phyloP scores from a whole-genome alignment of 306 rosid genomes.

The Comarum palustre region DNA sequence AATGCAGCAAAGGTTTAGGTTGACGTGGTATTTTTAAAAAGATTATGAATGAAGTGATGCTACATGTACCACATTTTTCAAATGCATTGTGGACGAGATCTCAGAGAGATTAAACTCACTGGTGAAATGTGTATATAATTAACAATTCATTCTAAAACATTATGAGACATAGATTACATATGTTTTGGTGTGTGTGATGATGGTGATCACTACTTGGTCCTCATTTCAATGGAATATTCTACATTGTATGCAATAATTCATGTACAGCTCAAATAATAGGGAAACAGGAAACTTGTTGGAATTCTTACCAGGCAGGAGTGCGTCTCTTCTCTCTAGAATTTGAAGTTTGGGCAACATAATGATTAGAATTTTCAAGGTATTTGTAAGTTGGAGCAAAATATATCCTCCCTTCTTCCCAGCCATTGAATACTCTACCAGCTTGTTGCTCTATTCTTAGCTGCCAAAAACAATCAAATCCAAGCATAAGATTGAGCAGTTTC shows the following conservation, averaged over 20 bases:
- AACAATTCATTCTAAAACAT: neutral
- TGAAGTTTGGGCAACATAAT: constrained; percentile 58
- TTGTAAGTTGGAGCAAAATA: constrained; percentile 89
- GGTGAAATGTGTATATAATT: neutral
- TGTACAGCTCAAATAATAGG: neutral
- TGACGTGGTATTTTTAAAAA: too few relatives aligned
- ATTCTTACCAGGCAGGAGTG: constrained; percentile 88
- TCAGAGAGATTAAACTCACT: neutral
- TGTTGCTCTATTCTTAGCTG: constrained; percentile 74
- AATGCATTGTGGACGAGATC: neutral
- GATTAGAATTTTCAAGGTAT: constrained; percentile 69
- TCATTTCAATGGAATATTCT: neutral
- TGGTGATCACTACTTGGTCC: constrained; percentile 19
- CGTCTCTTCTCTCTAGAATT: constrained; percentile 68
- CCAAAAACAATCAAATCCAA: constrained; percentile 12
- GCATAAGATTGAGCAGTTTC: neutral
- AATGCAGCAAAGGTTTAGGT: neutral
- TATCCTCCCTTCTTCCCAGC: constrained; percentile 90
- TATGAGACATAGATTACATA: constrained; percentile 8
- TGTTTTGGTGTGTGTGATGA: constrained; percentile 4
- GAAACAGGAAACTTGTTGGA: neutral
- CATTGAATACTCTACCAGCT: constrained; percentile 81
- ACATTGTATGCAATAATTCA: constrained; percentile 2
- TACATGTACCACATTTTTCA: neutral
- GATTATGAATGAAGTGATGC: neutral